Base-by-base conservation (phyloP, 176 grass and related monocot genomes). In the Oryza coarctata region DNA sequence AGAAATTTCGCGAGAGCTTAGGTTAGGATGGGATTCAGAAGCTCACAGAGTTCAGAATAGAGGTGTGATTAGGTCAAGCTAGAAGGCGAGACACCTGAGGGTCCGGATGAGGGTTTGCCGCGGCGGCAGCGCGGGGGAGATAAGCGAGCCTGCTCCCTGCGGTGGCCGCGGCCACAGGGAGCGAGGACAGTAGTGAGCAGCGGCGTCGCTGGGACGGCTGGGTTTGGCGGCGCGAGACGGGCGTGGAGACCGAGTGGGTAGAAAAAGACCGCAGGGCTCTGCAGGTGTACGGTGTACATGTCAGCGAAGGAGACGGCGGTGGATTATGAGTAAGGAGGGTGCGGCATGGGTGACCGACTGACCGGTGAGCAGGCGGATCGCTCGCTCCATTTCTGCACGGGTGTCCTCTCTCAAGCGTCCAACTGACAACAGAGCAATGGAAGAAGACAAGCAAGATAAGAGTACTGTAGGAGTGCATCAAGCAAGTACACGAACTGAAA, bases 251-350 rank as follows among this genome's bases (percentile, higher is more conserved):
- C 2, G 6, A 20, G 29, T 3, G 9, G 26, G 20, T 33, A 32
- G 30, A 85, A 30, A 17, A 7, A 40, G 32, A 41, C 58, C 7
- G 23, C 58, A 0, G 31, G 40, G 15, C 50, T 31, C 67, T 73
- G 68, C 25, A 73, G 49, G 23, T 40, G 73, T 9, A 76, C n/a
- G 52, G 7, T 40, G 33, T 35, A 41, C 65, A 88, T 88, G 57
- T 15, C 39, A 13, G 38, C 39, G 57, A 15, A 61, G 31, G 39
- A 40, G 38, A 35, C 13, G 4, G 12, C 7, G 41, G 75, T 5
- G 45, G 55, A 63, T 85, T 79, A n/a, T 43, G 40, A 5, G 17
- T 25, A 20, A 57, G 52, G 55, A n/a, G 17, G 49, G 5, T 9
- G 55, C 22, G 35, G 35, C 35, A 5, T 8, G 55, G 22, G 52